Evolutionary conservation across 768 basidiomycete species (phyloP), one percentile per base, ranked within the genome.

Genomic region (Leucocoprinus sp.): DNA sequence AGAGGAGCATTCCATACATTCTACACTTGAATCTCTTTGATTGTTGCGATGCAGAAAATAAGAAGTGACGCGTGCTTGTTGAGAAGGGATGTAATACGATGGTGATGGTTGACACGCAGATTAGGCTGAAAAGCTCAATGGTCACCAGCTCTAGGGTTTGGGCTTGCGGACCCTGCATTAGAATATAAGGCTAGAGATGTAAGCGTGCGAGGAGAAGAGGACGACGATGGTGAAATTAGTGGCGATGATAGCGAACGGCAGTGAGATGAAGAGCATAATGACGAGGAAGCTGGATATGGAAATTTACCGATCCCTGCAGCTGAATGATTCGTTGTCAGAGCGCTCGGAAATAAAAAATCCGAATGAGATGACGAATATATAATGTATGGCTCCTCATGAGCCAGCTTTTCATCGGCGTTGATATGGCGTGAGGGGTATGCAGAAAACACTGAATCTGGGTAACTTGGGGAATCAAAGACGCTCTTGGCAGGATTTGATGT

Each of bases 291-390:
- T 14, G 33, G 39, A 2, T 23, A 27, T 19, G 46, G 46, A 22
- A 48, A 48, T 19, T 41, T 39, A 23, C 46, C 46, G 19, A 48
- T 48, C 17, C 31, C 37, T 22, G 45, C 35, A 27, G 35, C 35
- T n/a, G 27, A 19, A 23, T 21, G 14, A 5, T 34, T 34, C 4
- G 33, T 14, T 14, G 35, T 26, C 9, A 26, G 17, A 18, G 12
- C 9, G 29, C n/a, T 31, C 21, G 44, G 11, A 12, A 19, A 8
- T 14, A 22, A 28, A 17, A 37, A 8, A 19, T 22, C 39, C 4
- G 45, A 27, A 3, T 19, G 22, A 36, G 46, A 18, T 4, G 46
- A 48, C 11, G 46, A 48, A 26, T 48, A 48, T 8, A 48, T 27
- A 19, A 48, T 27, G 22, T 48, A 48, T 8, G 46, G 46, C 36